Evolutionary conservation across 768 basidiomycete genomes (phyloP).

Genomic region (Kondoa malvinella): DNA sequence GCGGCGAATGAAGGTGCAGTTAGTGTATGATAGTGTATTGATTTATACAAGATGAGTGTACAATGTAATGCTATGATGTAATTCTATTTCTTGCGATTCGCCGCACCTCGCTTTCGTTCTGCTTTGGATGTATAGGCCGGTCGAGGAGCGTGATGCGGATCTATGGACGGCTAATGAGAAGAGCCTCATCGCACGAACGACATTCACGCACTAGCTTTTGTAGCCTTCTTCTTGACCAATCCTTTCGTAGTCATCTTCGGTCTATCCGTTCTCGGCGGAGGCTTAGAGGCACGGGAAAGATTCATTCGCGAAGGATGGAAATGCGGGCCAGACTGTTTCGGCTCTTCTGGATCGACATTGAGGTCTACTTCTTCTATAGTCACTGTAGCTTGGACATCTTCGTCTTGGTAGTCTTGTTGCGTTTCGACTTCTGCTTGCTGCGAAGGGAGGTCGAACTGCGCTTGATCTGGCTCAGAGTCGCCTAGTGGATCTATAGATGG

Average conservation of each 20-base stretch:
- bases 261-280: constrained; percentile 4
- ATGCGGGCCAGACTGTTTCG: neutral
- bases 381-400: constrained; percentile 3
- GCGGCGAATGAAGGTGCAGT: neutral
- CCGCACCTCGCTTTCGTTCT: neutral
- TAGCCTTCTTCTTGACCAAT: neutral
- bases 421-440: neutral
- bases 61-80: neutral
- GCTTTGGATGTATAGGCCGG: neutral
- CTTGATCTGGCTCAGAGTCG: neutral
- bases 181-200: neutral
- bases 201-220: neutral
- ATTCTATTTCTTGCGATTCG: neutral
- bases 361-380: constrained; percentile 3
- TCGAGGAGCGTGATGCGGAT: constrained; percentile 18
- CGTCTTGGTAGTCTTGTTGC: neutral
- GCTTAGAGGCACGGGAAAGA: neutral
- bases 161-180: constrained; percentile 28
- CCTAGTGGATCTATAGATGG: neutral
- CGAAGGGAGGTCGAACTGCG: neutral
- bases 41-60: neutral
- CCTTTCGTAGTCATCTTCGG: constrained; percentile 8
- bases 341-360: neutral
- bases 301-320: neutral
- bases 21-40: neutral